Percentiles rank a stretch among this genome's conserved stretches.
Evolutionary conservation across 345 rosid species (phyloP).

Genomic region (Boechera retrofracta): DNA sequence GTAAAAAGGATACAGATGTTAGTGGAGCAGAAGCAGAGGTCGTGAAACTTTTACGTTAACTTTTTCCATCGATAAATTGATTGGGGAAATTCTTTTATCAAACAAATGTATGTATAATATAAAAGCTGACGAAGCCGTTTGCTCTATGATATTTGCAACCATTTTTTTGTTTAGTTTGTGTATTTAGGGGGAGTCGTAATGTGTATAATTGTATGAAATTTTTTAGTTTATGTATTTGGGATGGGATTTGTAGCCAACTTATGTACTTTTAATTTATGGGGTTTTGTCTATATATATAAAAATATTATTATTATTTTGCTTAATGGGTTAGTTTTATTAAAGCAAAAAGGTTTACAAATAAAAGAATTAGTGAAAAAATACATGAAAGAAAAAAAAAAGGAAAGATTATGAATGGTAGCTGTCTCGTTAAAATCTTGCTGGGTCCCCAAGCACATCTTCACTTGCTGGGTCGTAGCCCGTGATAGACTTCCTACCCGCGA

Average conservation of each 20-base stretch:
- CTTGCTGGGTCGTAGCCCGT: too few relatives aligned
- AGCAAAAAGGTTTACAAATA: too few relatives aligned
- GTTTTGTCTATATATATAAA: too few relatives aligned
- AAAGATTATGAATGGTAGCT: too few relatives aligned
- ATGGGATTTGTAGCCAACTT: neutral
- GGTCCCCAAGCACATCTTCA: too few relatives aligned
- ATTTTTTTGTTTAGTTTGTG: neutral
- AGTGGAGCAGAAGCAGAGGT: neutral
- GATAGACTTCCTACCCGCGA: too few relatives aligned
- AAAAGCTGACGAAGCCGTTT: neutral
- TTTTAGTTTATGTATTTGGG: neutral
- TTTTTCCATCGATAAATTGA: neutral
- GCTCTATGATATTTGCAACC: neutral
- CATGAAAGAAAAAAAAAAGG: too few relatives aligned
- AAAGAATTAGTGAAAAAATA: too few relatives aligned
- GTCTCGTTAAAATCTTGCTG: too few relatives aligned
- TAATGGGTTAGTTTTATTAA: too few relatives aligned
- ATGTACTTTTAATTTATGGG: neutral
- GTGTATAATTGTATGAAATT: neutral
- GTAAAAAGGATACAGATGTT: neutral
- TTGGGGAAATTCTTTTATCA: neutral
- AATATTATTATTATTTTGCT: too few relatives aligned
- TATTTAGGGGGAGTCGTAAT: neutral
- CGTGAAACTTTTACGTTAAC: neutral
- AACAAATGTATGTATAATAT: neutral